These are phyloP conservation scores for Trichocomaceae sp. DNA, from an alignment of 2,329 filamentous ascomycete species.

Conservation along the genomic window DNA sequence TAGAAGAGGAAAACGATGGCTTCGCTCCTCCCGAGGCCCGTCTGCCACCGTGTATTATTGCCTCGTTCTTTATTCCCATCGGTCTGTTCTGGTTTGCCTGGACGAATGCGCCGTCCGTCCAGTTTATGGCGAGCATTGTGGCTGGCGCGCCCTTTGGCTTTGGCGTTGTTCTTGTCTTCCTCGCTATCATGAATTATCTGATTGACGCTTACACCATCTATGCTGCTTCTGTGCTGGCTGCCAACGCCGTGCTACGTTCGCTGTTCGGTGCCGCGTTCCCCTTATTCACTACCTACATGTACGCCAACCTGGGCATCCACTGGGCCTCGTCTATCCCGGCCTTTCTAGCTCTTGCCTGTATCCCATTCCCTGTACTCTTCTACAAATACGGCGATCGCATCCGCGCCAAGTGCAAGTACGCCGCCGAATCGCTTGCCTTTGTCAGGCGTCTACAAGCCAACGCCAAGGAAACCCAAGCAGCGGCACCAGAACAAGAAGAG, in stretches of 20 bases:
- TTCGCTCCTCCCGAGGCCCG: conserved; percentile 57
- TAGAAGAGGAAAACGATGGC: conserved; percentile 44
- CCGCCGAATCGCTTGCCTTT: conserved; percentile 32
- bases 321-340: conserved; percentile 44
- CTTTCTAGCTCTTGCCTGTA: conserved; percentile 40
- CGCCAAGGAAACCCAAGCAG: not conserved
- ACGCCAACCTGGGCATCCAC: conserved; percentile 39
- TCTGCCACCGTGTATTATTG: conserved; percentile 45
- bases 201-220: conserved; percentile 41
- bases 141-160: conserved; percentile 37
- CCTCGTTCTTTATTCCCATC: conserved; percentile 48
- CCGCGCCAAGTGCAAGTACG: conserved; percentile 38
- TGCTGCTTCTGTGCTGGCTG: conserved; percentile 38
- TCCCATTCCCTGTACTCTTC: conserved; percentile 41
- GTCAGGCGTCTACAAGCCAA: conserved; percentile 29
- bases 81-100: conserved; percentile 57
- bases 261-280: conserved; percentile 44
- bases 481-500: conserved; percentile 17
- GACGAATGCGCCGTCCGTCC: conserved; percentile 45
- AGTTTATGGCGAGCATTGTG: conserved; percentile 35
- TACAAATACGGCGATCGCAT: conserved; percentile 38
- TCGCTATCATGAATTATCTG: conserved; percentile 38
- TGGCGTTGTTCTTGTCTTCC: conserved; percentile 37
- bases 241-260: conserved; percentile 42
- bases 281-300: conserved; percentile 43